Evolutionary conservation across 257 asterid species (phyloP).

Genomic region (Euphrasia confusa): DNA sequence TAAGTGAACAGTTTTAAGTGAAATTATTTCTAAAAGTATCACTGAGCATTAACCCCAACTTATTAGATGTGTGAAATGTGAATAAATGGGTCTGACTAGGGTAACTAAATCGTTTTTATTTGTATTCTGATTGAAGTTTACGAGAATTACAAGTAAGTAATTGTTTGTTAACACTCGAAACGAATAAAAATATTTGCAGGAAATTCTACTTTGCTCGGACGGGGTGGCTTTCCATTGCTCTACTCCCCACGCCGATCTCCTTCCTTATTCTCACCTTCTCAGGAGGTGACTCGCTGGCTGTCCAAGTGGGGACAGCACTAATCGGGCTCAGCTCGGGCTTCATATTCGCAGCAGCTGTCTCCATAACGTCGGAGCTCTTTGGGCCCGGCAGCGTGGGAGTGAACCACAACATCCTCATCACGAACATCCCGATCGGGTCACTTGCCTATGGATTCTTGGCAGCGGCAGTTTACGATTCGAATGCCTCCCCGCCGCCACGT

Average conservation of each 20-base stretch:
- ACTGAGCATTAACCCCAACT: too few species aligned
- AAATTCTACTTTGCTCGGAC: conserved; percentile 68
- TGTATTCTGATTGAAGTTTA: too few species aligned
- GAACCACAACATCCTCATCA: conserved; percentile 85
- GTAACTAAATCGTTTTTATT: too few species aligned
- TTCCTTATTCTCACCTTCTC: conserved; percentile 46
- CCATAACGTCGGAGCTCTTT: conserved; percentile 86
- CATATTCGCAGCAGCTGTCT: conserved; percentile 84
- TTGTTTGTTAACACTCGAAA: neutral
- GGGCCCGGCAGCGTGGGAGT: conserved; percentile 75
- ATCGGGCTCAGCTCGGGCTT: conserved; percentile 92
- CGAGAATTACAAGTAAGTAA: too few species aligned
- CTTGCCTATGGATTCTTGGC: conserved; percentile 75
- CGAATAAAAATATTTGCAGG: conserved; percentile 35
- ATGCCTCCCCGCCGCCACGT: conserved; percentile 22
- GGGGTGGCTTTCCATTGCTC: conserved; percentile 77
- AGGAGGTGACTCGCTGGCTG: conserved; percentile 36
- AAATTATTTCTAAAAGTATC: too few species aligned
- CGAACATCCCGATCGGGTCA: conserved; percentile 86
- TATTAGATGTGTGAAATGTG: too few species aligned
- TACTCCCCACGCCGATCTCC: conserved; percentile 68
- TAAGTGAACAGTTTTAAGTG: conserved; percentile 31
- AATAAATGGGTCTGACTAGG: too few species aligned
- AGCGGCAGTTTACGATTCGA: conserved; percentile 60
- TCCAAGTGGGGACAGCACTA: conserved; percentile 67